Conservation (phyloP, 2,329 filamentous ascomycete species). For the Phyllosticta citrichinensis region DNA sequence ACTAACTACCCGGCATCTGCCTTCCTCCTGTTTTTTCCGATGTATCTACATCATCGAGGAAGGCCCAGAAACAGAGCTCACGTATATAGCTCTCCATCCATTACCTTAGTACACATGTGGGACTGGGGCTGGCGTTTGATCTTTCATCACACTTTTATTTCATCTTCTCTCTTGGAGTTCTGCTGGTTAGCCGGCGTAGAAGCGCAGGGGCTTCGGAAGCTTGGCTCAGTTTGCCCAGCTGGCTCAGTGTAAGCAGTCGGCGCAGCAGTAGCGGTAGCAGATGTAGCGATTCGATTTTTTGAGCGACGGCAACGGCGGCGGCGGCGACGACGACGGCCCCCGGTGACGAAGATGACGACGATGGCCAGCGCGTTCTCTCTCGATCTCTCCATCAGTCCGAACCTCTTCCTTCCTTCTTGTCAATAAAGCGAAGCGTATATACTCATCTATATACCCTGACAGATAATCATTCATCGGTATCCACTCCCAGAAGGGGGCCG, state of each 20-base stretch:
- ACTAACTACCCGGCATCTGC: too few relatives aligned
- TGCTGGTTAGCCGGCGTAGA: not conserved
- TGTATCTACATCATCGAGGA: too few relatives aligned
- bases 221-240: too few relatives aligned
- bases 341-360: too few relatives aligned
- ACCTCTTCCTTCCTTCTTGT: not conserved
- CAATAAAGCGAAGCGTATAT: not conserved
- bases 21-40: too few relatives aligned
- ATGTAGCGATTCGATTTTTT: too few relatives aligned
- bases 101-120: not conserved
- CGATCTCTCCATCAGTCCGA: not conserved
- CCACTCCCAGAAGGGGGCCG: too few relatives aligned
- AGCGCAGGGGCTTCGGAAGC: not conserved
- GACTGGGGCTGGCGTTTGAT: not conserved
- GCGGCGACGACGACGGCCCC: too few relatives aligned
- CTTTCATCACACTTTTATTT: not conserved
- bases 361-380: not conserved
- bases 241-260: too few relatives aligned
- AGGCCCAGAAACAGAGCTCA: not conserved
- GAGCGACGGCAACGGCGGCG: too few relatives aligned
- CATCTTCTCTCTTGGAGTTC: not conserved
- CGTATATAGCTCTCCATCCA: not conserved
- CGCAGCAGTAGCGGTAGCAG: too few relatives aligned
- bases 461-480: not conserved
- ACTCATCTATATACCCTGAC: not conserved